These are phyloP conservation scores for Triadica sebifera DNA, from an alignment of 345 rosid genomes.

Conservation along the genomic window DNA sequence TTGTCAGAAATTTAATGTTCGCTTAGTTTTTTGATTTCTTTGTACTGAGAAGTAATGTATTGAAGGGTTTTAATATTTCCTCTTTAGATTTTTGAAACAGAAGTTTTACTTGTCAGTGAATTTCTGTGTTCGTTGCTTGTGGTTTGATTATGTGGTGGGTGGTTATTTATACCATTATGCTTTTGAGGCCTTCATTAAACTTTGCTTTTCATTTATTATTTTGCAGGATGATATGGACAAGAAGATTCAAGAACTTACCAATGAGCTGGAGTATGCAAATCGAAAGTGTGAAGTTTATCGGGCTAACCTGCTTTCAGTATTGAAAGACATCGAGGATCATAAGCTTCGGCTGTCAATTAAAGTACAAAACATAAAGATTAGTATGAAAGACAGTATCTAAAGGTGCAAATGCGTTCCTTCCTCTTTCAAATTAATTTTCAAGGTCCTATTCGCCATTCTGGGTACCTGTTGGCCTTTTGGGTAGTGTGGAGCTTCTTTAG, in stretches of 20 bases:
- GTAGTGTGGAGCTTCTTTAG: background rate
- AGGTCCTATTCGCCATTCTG: background rate
- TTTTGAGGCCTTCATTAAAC: background rate
- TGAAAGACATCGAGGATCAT: conserved; percentile 53
- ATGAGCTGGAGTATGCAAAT: conserved; percentile 34
- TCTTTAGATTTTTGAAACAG: background rate
- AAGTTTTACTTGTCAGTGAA: background rate
- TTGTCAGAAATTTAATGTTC: too few species aligned
- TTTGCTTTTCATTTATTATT: background rate
- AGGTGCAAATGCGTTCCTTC: conserved; percentile 3
- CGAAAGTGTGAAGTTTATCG: conserved; percentile 36
- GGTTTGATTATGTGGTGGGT: background rate
- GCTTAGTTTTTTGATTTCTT: too few species aligned
- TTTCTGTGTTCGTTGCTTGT: background rate
- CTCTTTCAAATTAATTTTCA: background rate
- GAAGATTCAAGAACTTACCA: conserved; percentile 23
- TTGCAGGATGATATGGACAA: conserved; percentile 40
- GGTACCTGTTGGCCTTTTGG: background rate
- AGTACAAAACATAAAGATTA: conserved; percentile 46
- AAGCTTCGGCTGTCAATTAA: conserved; percentile 45
- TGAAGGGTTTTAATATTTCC: background rate
- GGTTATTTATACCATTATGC: background rate
- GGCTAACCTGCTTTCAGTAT: conserved; percentile 38
- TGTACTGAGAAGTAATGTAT: too few species aligned
- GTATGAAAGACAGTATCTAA: conserved; percentile 43